A percentile compares a stretch with the other conserved stretches of the same genome.
Evolutionary conservation across 768 basidiomycete genomes (phyloP).

Genomic region (Boletus reticuloceps): DNA sequence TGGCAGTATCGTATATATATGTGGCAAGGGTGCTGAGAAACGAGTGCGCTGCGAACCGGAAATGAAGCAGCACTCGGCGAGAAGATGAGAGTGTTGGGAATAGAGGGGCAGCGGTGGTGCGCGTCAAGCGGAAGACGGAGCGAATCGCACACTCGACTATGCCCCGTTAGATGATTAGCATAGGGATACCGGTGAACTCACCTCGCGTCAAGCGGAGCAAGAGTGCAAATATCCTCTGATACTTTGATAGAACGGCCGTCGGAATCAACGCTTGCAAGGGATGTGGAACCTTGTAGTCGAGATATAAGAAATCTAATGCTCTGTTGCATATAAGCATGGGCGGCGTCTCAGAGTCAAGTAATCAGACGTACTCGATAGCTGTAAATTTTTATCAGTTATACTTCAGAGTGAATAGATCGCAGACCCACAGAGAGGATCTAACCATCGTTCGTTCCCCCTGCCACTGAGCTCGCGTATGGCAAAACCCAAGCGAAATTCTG

Average conservation of each 20-base stretch:
- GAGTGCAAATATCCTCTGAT: conserved; percentile 80
- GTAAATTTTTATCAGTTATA: conserved; percentile 4
- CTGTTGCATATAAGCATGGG: conserved; percentile 35
- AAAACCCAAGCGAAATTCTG: conserved; percentile 78
- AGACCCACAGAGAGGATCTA: conserved; percentile 74
- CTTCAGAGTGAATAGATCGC: neutral
- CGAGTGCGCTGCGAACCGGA: conserved; percentile 71
- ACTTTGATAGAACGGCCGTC: conserved; percentile 71
- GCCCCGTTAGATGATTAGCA: conserved; percentile 1
- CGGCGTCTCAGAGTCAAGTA: neutral
- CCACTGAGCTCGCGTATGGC: conserved; percentile 74
- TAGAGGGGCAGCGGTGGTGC: conserved; percentile 39
- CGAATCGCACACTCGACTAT: conserved; percentile 67
- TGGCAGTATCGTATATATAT: conserved; percentile 81
- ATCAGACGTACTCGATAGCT: conserved; percentile 23
- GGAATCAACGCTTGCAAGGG: conserved; percentile 74
- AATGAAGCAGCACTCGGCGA: conserved; percentile 56
- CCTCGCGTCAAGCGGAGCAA: conserved; percentile 79
- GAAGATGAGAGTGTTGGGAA: conserved; percentile 59
- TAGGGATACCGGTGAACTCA: conserved; percentile 26
- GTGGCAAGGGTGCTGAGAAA: conserved; percentile 66
- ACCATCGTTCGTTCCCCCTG: conserved; percentile 69
- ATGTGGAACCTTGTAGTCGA: conserved; percentile 87
- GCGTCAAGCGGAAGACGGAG: conserved; percentile 64
- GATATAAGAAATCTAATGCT: conserved; percentile 85